Evolutionary conservation across 768 basidiomycete species (phyloP), one percentile per base, ranked within the genome.

Genomic region (Leccinum disarticulatum): DNA sequence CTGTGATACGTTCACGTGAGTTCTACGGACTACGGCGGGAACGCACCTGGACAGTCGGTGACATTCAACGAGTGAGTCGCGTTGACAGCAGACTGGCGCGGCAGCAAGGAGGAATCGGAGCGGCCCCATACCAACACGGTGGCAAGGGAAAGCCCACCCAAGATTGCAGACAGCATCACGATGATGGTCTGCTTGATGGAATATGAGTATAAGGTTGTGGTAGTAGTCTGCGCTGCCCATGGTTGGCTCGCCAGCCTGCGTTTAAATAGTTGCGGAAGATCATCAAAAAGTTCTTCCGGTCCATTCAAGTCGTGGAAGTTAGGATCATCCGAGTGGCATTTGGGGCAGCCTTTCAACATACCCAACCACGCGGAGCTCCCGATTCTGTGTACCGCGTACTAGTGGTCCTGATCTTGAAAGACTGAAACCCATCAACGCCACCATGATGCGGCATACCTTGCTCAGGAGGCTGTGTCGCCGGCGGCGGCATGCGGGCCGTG

Each of bases 31-130:
- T 6, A 56, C 19, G 14, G 15, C 1, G 13, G 31, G 13, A 22
- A 52, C 11, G 3, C 61, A 74, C 74, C 74, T 64, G 74, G 74
- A 50, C 74, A 75, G 36, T 56, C 31, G 25, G 75, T 62, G 54
- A 75, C 68, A 27, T 73, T 75, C 67, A 51, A 60, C 5, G 74
- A 73, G 30, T 69, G 51, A 0, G 59, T 49, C 15, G 41, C 30
- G 56, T 49, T 60, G 1, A 41, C 48, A n/a, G 59, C 7, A 6
- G 54, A 30, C 30, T 49, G 57, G 51, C 55, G 64, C 8, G 60
- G 60, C 14, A 52, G 4, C 19, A 58, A 41, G 27, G 65, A 33
- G 22, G 68, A 56, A 46, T 25, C 25, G 25, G 55, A 5, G 50
- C 7, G 48, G 6, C 47, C 57, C 61, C 52, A 63, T 2, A 52